Conservation (phyloP, 75 land plant genomes). For the Azolla pinnata region DNA sequence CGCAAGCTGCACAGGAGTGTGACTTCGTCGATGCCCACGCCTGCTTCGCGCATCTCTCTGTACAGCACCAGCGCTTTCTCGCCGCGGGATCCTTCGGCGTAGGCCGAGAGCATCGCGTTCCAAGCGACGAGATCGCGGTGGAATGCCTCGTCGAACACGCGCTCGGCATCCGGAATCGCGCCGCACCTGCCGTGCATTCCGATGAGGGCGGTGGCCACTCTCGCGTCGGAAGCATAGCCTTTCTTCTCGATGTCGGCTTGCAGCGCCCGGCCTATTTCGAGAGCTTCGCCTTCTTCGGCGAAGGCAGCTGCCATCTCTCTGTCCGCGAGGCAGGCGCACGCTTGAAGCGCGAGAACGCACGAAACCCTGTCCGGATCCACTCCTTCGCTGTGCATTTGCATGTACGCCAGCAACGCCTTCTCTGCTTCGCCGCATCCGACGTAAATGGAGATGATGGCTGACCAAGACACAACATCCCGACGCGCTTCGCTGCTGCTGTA, state of each 20-base stretch:
- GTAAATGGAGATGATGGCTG: constrained; percentile 25
- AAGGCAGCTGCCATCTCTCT: not conserved
- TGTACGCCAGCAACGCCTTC: constrained; percentile 23
- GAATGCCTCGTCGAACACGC: not conserved
- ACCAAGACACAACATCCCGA: constrained; percentile 25
- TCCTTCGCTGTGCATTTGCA: constrained; percentile 19
- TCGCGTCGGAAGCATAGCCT: not conserved
- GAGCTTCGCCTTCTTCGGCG: not conserved
- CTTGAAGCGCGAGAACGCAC: constrained; percentile 17
- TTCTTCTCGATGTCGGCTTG: not conserved
- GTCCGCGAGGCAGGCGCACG: constrained; percentile 7
- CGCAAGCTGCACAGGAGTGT: not conserved
- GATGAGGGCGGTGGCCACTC: not conserved
- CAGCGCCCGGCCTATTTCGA: not conserved
- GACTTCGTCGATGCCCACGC: not conserved
- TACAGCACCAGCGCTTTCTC: not conserved
- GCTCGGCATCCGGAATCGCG: not conserved
- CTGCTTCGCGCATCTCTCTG: not conserved
- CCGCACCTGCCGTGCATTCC: not conserved
- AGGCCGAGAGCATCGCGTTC: not conserved
- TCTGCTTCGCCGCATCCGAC: constrained; percentile 34
- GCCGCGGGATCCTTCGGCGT: not conserved
- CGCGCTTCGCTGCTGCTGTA: too few species aligned
- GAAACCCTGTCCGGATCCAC: constrained; percentile 21
- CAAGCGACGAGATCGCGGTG: not conserved